Evolutionary conservation across 2,329 filamentous ascomycete species (phyloP), one percentile per base, ranked within the genome.

Genomic region (Immersiporthe knoxdaviesiana): DNA sequence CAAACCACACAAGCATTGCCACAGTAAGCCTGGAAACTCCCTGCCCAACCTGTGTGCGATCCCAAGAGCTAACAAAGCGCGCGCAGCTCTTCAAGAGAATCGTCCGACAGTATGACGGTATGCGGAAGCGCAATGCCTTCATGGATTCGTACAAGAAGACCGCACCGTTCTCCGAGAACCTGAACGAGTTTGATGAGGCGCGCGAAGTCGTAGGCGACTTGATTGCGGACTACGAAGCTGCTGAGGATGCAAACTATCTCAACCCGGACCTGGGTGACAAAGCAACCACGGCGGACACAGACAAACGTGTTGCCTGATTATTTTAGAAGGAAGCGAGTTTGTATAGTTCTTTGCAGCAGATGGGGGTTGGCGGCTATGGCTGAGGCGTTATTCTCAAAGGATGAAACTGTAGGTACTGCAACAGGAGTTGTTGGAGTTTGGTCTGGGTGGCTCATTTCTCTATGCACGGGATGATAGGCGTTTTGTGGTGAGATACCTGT

Each of bases 101-200:
- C 72, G 88, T 97, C 18, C 88, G 89, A 72, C 95, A 97, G 78
- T 99, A 98, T 81, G 94, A 97, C 75, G 91, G 92, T 35, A 91
- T 99, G 84, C 88, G 96, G 69, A 98, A 98, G 82, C 92, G 95
- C 65, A 98, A 98, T 79, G 96, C 96, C 63, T 99, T 98, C 80
- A 87, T 99, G 76, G 96, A 99, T 75, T 90, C 90, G 61, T 99
- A 99, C 82, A 98, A 97, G 83, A 96, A 96, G 79, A 97, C 97
- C 70, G 91, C 93, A 0, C 93, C 94, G 0, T 99, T 99, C 80
- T 86, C 93, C 0, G 95, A 98, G 73, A 96, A 94, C 58, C 83
- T 99, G 56, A 88, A 92, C 74, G 95, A 99, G 80, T 99, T 99
- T 75, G 97, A 99, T 78, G 94, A 97, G 80, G 92, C 96, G 44